Evolutionary conservation across 1,284 basidiomycete species (phyloP), one percentile per base, ranked within the genome.

Genomic region (Cerrena zonata): DNA sequence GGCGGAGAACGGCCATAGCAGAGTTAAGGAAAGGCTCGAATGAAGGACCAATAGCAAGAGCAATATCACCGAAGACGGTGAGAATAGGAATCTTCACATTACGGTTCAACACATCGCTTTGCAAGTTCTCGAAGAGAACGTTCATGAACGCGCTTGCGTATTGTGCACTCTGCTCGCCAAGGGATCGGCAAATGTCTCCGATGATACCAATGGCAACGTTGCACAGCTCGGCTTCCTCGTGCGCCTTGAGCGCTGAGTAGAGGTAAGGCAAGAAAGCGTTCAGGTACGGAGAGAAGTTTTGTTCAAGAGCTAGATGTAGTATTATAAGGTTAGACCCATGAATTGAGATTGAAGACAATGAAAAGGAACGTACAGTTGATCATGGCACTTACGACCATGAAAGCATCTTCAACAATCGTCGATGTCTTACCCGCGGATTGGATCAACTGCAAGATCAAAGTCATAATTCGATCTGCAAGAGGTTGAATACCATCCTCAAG

Each of bases 11-110:
- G 44, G 75, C 80, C 91, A 97, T 94, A 3, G 92, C 91, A 7
- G 90, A 91, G 53, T 86, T 82, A 45, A 97, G 76, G 69, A 89
- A 99, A 1, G 93, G 93, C 62, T 91, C 89, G 66, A 97, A 99
- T 11, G 75, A 75, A 7, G 81, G 72, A 1, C 92, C 93, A 56
- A 97, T 88, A 1, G 96, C 94, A 21, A 99, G 77, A 5, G 94
- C 95, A 57, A 99, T 89, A 66, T 99, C 95, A 34, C 96, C 96
- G 63, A 99, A 99, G 69, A 91, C 94, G 13, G 90, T 87, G 54
- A 99, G 73, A 60, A 98, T 93, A 13, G 89, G 87, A 40, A 98
- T 95, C 78, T 99, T 99, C 65, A 98, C 96, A 58, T 89, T 91
- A 49, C 95, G 82, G 66, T 94, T 90, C 53, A 99, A 76, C 36